Evolutionary conservation across 306 rosid genomes (phyloP).

Genomic region (Dicorynia guianensis): DNA sequence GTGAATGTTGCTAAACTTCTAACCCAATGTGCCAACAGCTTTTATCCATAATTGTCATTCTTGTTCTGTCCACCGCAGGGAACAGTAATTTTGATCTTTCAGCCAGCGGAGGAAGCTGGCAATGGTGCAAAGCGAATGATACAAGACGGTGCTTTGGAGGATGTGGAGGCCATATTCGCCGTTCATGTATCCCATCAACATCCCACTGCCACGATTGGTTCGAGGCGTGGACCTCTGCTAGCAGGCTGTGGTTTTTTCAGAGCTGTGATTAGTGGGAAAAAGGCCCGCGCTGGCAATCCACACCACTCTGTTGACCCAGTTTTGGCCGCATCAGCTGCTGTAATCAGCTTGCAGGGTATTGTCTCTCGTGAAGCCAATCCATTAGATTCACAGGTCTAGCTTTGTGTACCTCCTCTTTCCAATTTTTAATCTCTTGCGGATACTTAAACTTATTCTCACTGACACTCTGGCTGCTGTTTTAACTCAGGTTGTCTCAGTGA

Average conservation of each 20-base stretch:
- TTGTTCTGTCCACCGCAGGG: conserved; percentile 60
- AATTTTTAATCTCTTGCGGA: background rate
- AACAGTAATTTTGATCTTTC: conserved; percentile 85
- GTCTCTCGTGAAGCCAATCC: conserved; percentile 96
- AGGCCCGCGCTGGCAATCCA: conserved; percentile 51
- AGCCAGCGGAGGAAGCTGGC: conserved; percentile 99
- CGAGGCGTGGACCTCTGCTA: conserved; percentile 84
- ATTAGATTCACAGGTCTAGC: conserved; percentile 79
- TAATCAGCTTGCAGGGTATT: conserved; percentile 90
- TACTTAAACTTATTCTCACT: background rate
- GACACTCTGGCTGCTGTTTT: background rate
- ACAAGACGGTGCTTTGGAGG: conserved; percentile 79
- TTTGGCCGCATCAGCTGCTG: conserved; percentile 85
- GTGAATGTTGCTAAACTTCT: background rate
- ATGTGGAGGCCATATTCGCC: conserved; percentile 95
- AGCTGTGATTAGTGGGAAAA: conserved; percentile 72
- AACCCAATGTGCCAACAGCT: background rate
- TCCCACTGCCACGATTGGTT: conserved; percentile 81
- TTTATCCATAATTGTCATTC: background rate
- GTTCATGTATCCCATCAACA: conserved; percentile 88
- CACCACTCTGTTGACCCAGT: conserved; percentile 76
- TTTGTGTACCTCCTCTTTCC: background rate
- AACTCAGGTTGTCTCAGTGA: conserved; percentile 82
- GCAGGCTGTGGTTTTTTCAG: conserved; percentile 97
- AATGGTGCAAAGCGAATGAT: conserved; percentile 96